Percentiles rank a stretch among this genome's conserved stretches.
Evolutionary conservation across 257 asterid species (phyloP).

Genomic region (Solanum commersonii): DNA sequence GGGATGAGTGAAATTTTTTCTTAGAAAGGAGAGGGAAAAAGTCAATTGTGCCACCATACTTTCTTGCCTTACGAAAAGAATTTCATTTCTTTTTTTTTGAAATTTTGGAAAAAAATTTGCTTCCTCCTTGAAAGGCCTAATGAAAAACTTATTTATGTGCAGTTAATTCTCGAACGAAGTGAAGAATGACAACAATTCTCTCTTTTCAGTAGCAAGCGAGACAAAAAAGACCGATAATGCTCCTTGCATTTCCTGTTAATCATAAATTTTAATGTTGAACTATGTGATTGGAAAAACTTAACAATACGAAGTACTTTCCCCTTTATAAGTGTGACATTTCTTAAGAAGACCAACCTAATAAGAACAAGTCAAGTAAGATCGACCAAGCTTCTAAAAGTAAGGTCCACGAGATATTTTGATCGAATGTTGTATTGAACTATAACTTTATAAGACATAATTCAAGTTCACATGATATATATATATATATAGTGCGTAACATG

Average conservation of each 20-base stretch:
- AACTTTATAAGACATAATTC: neutral
- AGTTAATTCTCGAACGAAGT: too few relatives aligned
- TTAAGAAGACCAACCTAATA: fast-evolving
- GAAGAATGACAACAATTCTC: fast-evolving
- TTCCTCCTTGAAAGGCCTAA: neutral
- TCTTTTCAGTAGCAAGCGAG: neutral
- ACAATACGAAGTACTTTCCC: neutral
- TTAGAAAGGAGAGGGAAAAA: neutral
- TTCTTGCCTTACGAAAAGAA: neutral
- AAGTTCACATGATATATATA: neutral
- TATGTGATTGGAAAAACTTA: neutral
- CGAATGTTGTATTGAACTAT: neutral
- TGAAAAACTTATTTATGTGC: neutral
- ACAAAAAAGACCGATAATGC: neutral
- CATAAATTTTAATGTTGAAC: neutral
- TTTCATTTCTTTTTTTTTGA: too few relatives aligned
- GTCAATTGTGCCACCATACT: neutral
- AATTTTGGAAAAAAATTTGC: fast-evolving
- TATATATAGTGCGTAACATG: neutral
- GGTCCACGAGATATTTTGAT: neutral
- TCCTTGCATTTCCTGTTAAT: neutral
- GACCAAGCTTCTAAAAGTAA: neutral
- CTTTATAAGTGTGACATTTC: neutral
- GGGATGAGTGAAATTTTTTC: neutral
- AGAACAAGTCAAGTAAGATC: neutral